These are phyloP conservation scores for Alternaria viburni DNA, from an alignment of 2,329 filamentous ascomycete species.

Conservation along the genomic window DNA sequence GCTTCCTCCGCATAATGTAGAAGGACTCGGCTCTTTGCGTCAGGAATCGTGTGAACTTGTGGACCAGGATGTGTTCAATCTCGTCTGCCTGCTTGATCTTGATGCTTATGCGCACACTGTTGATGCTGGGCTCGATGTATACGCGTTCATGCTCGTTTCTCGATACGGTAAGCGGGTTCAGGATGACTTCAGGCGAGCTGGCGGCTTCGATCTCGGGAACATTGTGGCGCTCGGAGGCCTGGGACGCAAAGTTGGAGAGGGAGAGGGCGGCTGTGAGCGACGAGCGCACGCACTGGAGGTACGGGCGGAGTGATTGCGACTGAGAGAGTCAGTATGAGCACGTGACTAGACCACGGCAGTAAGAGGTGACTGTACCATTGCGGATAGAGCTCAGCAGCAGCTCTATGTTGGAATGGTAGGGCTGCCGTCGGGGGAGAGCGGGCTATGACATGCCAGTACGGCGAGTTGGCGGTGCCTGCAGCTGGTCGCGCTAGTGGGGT, in stretches of 20 bases:
- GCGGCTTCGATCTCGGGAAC: slow-evolving; percentile 95
- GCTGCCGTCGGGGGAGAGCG: slow-evolving; percentile 21
- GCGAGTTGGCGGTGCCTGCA: slow-evolving; percentile 31
- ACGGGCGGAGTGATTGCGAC: slow-evolving; percentile 97
- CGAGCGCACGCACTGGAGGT: slow-evolving; percentile 94
- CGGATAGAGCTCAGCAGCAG: slow-evolving; percentile 24
- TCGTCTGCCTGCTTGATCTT: slow-evolving; percentile 99
- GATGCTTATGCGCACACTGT: slow-evolving; percentile 96
- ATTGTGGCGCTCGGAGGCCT: slow-evolving; percentile 96
- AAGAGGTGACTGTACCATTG: slow-evolving; percentile 34
- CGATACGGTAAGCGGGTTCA: slow-evolving; percentile 88
- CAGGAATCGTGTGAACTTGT: slow-evolving; percentile 97
- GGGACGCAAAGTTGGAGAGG: slow-evolving; percentile 95
- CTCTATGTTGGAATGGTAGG: slow-evolving; percentile 23
- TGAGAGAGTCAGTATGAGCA: slow-evolving; percentile 46
- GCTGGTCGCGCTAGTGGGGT: slow-evolving; percentile 32
- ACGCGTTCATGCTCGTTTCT: slow-evolving; percentile 98
- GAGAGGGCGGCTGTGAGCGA: slow-evolving; percentile 93
- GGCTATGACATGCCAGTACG: slow-evolving; percentile 42
- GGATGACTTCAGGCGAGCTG: slow-evolving; percentile 89
- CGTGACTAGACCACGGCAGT: background rate
- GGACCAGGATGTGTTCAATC: slow-evolving; percentile 96
- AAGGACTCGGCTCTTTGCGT: slow-evolving; percentile 96
- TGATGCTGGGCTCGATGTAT: slow-evolving; percentile 94
- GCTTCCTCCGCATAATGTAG: slow-evolving; percentile 93